Evolutionary conservation across 176 grass and related monocot species (phyloP).

Genomic region (Saccharum spontaneum): DNA sequence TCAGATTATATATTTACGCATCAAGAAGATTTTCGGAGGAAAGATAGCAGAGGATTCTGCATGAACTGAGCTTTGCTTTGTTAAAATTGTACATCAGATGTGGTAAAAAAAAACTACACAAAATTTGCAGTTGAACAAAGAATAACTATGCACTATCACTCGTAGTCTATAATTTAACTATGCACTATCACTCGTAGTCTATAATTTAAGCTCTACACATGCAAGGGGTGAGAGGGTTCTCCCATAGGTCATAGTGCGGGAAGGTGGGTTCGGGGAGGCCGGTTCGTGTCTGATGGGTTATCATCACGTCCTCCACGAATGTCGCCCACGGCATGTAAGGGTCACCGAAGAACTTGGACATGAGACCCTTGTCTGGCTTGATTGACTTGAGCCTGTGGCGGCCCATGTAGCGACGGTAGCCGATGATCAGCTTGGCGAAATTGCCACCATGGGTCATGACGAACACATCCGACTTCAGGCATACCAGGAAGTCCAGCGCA

Average conservation of each 20-base stretch:
- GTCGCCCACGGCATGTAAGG: conserved; percentile 87
- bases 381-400: conserved; percentile 86
- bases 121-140: conserved; percentile 28
- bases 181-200: no score
- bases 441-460: conserved; percentile 98
- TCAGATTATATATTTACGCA: not conserved
- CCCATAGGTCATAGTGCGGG: conserved; percentile 96
- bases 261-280: conserved; percentile 86
- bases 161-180: no score
- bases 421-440: conserved; percentile 90
- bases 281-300: conserved; percentile 87
- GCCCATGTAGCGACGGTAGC: conserved; percentile 84
- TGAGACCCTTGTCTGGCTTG: conserved; percentile 92
- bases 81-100: not conserved
- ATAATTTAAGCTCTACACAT: conserved; percentile 76
- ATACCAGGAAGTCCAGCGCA: conserved; percentile 91
- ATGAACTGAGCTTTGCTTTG: not conserved
- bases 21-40: not conserved
- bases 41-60: not conserved
- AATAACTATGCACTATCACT: conserved; percentile 37
- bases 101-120: not conserved
- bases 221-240: conserved; percentile 89
- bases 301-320: conserved; percentile 83
- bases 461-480: conserved; percentile 87
- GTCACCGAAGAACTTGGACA: conserved; percentile 91